Evolutionary conservation across 2,329 filamentous ascomycete genomes (phyloP), one percentile per base, ranked within the genome.

Genomic region (Tolypocladium capitatum): DNA sequence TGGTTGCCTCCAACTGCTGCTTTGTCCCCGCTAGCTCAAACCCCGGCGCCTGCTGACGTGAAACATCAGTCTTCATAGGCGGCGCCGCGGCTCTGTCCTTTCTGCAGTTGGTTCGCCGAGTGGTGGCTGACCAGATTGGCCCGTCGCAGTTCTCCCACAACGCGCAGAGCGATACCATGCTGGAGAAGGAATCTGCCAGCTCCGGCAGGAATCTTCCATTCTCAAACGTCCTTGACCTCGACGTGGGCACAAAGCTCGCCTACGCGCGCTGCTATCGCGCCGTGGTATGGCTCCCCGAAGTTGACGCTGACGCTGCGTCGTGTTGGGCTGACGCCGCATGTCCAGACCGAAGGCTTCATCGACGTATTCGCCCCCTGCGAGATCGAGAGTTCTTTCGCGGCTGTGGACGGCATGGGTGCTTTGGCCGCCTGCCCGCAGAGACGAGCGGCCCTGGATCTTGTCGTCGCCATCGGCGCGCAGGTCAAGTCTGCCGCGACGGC

Each of bases 11-110:
- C 10, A 6, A 36, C 18, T 36, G 4, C 6, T 14, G 35, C 13
- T n/a, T 10, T 28, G 27, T 2, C 13, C 20, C 41, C 21, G 16
- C 2, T 2, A 1, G 8, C 42, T 32, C n/a, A 2, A 27, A 27
- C n/a, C n/a, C 14, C 5, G 14, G 24, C 33, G 8, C 31, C 5
- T 44, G 1, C 41, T 58, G 0, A 55, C 32, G 16, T 2, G 11
- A 1, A 5, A 3, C 33, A 9, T 18, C 38, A 74, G 69, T 75
- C 0, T 75, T 70, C 45, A 64, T 74, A 43, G 68, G 72, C n/a
- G 63, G 68, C n/a, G 70, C 69, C 10, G 72, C 72, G 1, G 70
- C 73, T 0, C 60, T 80, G 14, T 78, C 76, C 0, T 80, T 80
- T 49, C 59, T 80, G 1, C 73, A 78, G 48, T 67, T 77, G 33